These are phyloP conservation scores for Fusarium burgessii DNA, from an alignment of 2,329 filamentous ascomycete species.

Conservation along the genomic window DNA sequence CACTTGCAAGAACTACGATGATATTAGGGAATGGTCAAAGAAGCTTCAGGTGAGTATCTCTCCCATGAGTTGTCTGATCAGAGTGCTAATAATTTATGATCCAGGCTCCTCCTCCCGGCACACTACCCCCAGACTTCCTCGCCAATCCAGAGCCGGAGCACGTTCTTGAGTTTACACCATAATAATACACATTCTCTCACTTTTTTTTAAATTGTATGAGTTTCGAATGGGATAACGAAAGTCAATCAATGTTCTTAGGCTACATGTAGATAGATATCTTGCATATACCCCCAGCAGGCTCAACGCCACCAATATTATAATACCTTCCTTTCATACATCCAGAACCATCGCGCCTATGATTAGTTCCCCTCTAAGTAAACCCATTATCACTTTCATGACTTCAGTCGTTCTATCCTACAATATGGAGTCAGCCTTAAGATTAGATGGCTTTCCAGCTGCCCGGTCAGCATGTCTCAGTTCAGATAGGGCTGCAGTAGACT, in stretches of 20 bases:
- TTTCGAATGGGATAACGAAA: not conserved
- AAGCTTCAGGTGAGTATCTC: constrained; percentile 56
- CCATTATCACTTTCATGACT: fast-evolving
- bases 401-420: no score
- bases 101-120: constrained; percentile 36
- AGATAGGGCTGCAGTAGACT: not conserved
- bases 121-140: constrained; percentile 35
- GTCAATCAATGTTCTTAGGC: not conserved
- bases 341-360: no score
- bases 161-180: constrained; percentile 34
- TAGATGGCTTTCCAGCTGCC: not conserved
- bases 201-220: not conserved
- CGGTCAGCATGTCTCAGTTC: not conserved
- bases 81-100: constrained; percentile 4
- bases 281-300: not conserved
- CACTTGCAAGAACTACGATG: constrained; percentile 68
- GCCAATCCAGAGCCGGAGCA: constrained; percentile 10
- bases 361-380: fast-evolving
- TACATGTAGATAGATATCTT: not conserved
- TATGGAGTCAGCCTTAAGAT: not conserved
- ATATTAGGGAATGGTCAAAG: constrained; percentile 65
- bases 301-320: not conserved
- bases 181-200: not conserved
- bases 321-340: not conserved
- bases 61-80: fast-evolving